These are phyloP conservation scores for Gynostemma pentaphyllum DNA, from an alignment of 306 rosid genomes.

Conservation along the genomic window DNA sequence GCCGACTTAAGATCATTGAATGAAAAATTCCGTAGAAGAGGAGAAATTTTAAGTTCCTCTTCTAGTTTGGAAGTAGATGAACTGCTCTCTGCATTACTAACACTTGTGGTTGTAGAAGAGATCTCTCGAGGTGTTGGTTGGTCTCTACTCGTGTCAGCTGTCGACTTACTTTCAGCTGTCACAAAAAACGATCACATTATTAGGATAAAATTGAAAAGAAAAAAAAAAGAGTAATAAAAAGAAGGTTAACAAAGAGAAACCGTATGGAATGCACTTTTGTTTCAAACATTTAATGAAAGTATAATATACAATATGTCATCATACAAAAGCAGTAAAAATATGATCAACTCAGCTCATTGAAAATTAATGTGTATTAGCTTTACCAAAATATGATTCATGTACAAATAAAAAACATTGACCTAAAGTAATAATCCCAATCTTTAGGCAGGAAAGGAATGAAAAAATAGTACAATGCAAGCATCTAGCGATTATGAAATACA, in stretches of 20 bases:
- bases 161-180: conserved; percentile 62
- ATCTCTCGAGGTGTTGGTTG: conserved; percentile 59
- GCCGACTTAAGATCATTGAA: conserved; percentile 89
- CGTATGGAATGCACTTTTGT: not conserved
- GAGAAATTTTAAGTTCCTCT: conserved; percentile 91
- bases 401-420: not conserved
- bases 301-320: not conserved
- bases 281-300: not conserved
- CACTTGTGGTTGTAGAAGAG: conserved; percentile 76
- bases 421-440: not conserved
- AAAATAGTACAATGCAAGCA: not conserved
- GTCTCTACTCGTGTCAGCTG: conserved; percentile 62
- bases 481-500: not conserved
- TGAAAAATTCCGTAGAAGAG: conserved; percentile 68
- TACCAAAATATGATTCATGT: no score
- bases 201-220: not conserved
- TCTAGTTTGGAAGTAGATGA: conserved; percentile 80
- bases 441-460: not conserved
- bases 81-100: conserved; percentile 82
- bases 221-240: conserved; percentile 3
- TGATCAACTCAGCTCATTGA: not conserved
- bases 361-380: not conserved
- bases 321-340: not conserved
- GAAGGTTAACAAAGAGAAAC: not conserved
- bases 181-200: conserved; percentile 7